Conservation (phyloP, 1,284 basidiomycete genomes). For the Apiotrichum porosum region DNA sequence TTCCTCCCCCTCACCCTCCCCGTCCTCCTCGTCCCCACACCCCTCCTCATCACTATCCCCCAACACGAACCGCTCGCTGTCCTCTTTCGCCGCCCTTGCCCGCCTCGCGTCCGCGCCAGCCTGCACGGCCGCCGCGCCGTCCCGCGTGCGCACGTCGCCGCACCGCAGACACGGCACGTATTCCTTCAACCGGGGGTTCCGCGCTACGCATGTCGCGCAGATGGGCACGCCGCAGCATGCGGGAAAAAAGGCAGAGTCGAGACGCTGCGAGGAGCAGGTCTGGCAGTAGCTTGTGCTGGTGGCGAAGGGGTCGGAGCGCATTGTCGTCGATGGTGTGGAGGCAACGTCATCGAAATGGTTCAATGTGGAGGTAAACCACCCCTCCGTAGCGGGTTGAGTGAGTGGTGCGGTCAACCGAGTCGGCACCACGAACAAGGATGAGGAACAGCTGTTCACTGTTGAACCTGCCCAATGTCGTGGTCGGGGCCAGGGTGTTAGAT, state of each 20-base stretch:
- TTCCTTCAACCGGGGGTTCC: slow-evolving; percentile 37
- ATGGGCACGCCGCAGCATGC: slow-evolving; percentile 39
- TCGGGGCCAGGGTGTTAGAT: too few species aligned
- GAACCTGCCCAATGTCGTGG: too few species aligned
- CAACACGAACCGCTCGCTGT: slow-evolving; percentile 2
- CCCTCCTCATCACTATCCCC: slow-evolving; percentile 19
- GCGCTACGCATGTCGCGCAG: slow-evolving; percentile 29
- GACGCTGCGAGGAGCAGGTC: slow-evolving; percentile 32
- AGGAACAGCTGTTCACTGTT: too few species aligned
- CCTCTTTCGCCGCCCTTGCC: neutral
- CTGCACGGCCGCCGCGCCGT: neutral
- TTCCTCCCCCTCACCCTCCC: neutral
- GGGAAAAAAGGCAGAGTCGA: slow-evolving; percentile 18
- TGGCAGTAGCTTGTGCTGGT: slow-evolving; percentile 19
- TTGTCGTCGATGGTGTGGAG: too few species aligned
- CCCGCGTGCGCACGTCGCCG: slow-evolving; percentile 32
- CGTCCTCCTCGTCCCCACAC: neutral
- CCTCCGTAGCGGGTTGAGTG: too few species aligned
- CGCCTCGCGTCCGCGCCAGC: neutral
- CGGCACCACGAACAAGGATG: too few species aligned
- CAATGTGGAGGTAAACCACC: too few species aligned
- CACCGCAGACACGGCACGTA: slow-evolving; percentile 42
- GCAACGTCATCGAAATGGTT: too few species aligned
- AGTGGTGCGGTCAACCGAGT: too few species aligned
- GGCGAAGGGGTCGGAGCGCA: neutral